Conservation (phyloP, 2,329 filamentous ascomycete genomes). For the Amauroascus niger region DNA sequence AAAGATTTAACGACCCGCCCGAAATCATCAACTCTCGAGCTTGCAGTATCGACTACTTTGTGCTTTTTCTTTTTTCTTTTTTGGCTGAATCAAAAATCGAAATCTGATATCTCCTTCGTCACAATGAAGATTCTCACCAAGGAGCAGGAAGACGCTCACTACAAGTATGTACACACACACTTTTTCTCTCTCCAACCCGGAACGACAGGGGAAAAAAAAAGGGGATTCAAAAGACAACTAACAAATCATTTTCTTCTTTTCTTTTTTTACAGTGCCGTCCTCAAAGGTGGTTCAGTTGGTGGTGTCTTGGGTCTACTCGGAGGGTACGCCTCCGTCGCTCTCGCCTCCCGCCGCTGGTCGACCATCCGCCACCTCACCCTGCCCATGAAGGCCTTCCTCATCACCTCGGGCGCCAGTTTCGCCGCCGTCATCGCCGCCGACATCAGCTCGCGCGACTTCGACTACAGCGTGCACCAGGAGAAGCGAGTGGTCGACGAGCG, state of each 20-base stretch:
- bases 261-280: constrained; percentile 56
- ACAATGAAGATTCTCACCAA: constrained; percentile 91
- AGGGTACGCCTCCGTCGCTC: constrained; percentile 58
- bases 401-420: constrained; percentile 73
- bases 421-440: constrained; percentile 83
- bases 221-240: neutral
- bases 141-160: constrained; percentile 84
- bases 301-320: constrained; percentile 57
- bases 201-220: too few relatives aligned
- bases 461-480: constrained; percentile 58
- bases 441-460: constrained; percentile 59
- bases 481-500: constrained; percentile 55
- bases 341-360: constrained; percentile 60
- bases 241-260: too few relatives aligned
- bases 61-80: too few relatives aligned
- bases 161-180: constrained; percentile 44
- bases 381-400: constrained; percentile 83
- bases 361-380: constrained; percentile 73
- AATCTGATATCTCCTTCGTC: constrained; percentile 13
- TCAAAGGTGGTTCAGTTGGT: constrained; percentile 70
- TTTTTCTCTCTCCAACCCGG: neutral
- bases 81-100: neutral
- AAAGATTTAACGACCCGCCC: too few relatives aligned
- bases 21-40: too few relatives aligned
- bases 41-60: too few relatives aligned